Evolutionary conservation across 192 early-diverging fungal species (phyloP), one percentile per base, ranked within the genome.

Genomic region (Umbelopsis isabellina): DNA sequence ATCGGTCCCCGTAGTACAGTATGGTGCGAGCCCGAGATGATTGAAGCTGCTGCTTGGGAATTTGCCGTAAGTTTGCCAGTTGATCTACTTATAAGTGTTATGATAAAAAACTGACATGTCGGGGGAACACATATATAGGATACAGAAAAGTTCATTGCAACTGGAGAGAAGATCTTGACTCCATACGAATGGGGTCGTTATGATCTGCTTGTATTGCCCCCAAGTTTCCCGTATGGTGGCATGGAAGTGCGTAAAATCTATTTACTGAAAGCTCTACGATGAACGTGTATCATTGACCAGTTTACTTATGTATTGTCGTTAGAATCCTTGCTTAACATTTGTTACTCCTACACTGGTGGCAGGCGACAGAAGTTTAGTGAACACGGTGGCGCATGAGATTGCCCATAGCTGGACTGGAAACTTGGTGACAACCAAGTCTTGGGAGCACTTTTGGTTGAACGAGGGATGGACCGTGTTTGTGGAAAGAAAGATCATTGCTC

Each of bases 261-360:
- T 30, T 35, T 45, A 53, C 53, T 44, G 27, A 3, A 20, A 46
- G 33, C 3, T 30, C 27, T 30, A 30, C 27, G 27, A 30, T 30
- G 27, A 30, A 30, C 27, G 3, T 30, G 30, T 47, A 15, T n/a
- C 30, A 47, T 66, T 7, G 46, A 44, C 21, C 23, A 6, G 16
- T n/a, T 16, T 72, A 37, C 41, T 47, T 33, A 49, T 53, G 20
- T 4, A 13, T 79, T 73, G 44, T 74, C 23, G 48, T 92, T 93
- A 99, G 86, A 99, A 99, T 80, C 97, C 97, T 20, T 97, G 95
- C 78, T 80, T 97, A 66, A 97, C 97, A 4, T 99, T 97, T 91
- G 96, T 97, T 25, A 99, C 97, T 16, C 97, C 97, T 21, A 94
- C 95, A n/a, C 84, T 99, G 44, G 82, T 99, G 69, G 96, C 96